These are phyloP conservation scores for Suillus plorans DNA, from an alignment of 768 basidiomycete genomes.

Conservation along the genomic window DNA sequence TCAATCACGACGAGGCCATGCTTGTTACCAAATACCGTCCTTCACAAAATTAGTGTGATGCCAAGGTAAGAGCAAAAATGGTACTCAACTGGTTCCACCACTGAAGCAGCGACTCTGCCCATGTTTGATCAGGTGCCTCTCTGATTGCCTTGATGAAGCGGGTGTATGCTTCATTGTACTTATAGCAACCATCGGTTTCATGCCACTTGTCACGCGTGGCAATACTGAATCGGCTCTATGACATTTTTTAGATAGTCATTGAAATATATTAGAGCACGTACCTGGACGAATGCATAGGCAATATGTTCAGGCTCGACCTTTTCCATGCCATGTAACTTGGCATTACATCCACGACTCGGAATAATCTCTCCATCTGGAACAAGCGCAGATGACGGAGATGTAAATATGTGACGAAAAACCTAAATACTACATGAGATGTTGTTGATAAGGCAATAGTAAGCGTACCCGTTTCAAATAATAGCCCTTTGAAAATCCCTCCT, in stretches of 20 bases:
- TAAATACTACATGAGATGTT: not conserved
- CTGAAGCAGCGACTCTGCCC: not conserved
- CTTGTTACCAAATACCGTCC: not conserved
- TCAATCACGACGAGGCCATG: not conserved
- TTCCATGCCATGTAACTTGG: slow-evolving; percentile 2
- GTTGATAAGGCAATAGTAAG: not conserved
- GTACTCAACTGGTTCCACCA: not conserved
- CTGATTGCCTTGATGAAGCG: not conserved
- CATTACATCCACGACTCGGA: not conserved
- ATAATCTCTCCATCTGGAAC: not conserved
- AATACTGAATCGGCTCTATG: slow-evolving; percentile 1
- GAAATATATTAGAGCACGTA: not conserved
- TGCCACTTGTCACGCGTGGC: slow-evolving; percentile 1
- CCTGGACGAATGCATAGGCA: slow-evolving; percentile 4
- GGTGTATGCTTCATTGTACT: slow-evolving; percentile 7
- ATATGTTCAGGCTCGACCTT: slow-evolving; percentile 8
- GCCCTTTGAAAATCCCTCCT: slow-evolving; percentile 1
- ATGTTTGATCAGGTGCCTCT: not conserved
- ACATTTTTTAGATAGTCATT: not conserved
- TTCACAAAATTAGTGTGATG: not conserved
- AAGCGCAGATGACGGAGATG: not conserved
- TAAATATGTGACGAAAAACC: not conserved
- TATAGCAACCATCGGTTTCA: slow-evolving; percentile 2
- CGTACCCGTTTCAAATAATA: slow-evolving; percentile 1
- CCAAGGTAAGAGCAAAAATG: not conserved